phyloP scores from a whole-genome alignment of 192 early-diverging fungal species.

The Funneliformis geosporum region DNA sequence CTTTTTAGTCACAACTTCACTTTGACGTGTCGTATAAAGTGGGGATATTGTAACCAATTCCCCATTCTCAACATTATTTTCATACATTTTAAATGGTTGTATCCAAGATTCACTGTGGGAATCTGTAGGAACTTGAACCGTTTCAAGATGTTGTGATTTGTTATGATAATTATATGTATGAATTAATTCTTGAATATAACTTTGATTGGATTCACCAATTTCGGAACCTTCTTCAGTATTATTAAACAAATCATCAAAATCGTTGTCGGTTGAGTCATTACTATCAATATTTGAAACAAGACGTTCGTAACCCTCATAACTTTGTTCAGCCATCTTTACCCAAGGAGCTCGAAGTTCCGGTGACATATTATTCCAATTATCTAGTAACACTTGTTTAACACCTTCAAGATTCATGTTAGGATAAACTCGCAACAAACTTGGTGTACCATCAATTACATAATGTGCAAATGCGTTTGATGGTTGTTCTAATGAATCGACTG shows the following conservation, averaged over 20 bases:
- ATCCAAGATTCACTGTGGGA: not conserved
- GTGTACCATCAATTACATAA: not conserved
- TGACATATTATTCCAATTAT: not conserved
- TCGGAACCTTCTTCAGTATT: not conserved
- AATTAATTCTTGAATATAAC: not conserved
- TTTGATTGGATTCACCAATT: not conserved
- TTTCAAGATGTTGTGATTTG: not conserved
- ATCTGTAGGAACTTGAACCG: not conserved
- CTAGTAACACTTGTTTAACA: not conserved
- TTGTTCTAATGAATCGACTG: not conserved
- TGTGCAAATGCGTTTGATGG: not conserved
- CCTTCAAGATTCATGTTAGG: not conserved
- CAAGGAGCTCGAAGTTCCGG: not conserved
- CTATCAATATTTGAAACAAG: not conserved
- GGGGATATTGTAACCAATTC: not conserved
- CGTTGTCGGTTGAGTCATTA: not conserved
- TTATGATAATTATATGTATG: not conserved
- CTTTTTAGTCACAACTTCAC: not conserved
- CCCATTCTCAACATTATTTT: not conserved
- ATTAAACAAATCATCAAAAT: not conserved
- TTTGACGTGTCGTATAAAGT: not conserved
- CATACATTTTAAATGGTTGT: not conserved
- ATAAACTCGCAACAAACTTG: not conserved
- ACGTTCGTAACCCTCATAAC: not conserved
- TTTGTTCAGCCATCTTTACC: not conserved